phyloP scores from a whole-genome alignment of 192 early-diverging fungal species.

The Backusella tarrabulga region DNA sequence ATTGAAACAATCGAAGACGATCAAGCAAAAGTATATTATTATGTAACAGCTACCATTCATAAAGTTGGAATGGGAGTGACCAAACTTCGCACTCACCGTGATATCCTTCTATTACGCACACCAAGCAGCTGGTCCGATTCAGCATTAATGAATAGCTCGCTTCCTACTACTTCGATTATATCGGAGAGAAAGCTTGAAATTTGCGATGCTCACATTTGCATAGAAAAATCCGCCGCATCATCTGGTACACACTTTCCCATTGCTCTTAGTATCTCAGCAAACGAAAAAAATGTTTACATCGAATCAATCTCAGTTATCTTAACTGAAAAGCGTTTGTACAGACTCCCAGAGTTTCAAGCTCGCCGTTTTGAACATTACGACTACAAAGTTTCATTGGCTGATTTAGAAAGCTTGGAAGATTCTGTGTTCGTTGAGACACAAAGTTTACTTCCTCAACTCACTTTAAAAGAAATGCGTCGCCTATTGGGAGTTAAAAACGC shows the following conservation, averaged over 20 bases:
- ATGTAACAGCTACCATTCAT: slow-evolving; percentile 15
- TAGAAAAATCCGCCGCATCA: slow-evolving; percentile 28
- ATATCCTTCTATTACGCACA: slow-evolving; percentile 24
- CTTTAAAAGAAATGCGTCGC: slow-evolving; percentile 12
- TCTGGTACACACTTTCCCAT: slow-evolving; percentile 33
- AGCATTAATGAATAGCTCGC: slow-evolving; percentile 16
- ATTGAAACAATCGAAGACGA: slow-evolving; percentile 36
- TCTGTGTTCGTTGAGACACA: background rate
- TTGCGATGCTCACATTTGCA: slow-evolving; percentile 19
- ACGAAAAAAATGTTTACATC: slow-evolving; percentile 19
- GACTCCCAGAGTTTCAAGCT: slow-evolving; percentile 26
- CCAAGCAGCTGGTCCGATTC: slow-evolving; percentile 13
- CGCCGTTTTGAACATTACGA: slow-evolving; percentile 19
- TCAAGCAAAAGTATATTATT: slow-evolving; percentile 23
- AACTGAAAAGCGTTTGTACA: slow-evolving; percentile 21
- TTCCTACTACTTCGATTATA: slow-evolving; percentile 13
- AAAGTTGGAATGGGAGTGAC: background rate
- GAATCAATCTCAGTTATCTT: slow-evolving; percentile 26
- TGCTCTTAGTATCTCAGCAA: slow-evolving; percentile 8
- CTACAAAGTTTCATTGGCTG: slow-evolving; percentile 1
- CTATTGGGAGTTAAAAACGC: slow-evolving; percentile 21
- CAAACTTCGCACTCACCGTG: slow-evolving; percentile 16
- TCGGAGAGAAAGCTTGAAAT: slow-evolving; percentile 11
- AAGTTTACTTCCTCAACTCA: background rate
- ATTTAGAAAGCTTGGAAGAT: slow-evolving; percentile 3